Percentiles rank a stretch among this genome's conserved stretches.
Conservation (phyloP, 2,329 filamentous ascomycete genomes). For the Stylonectria norvegica region DNA sequence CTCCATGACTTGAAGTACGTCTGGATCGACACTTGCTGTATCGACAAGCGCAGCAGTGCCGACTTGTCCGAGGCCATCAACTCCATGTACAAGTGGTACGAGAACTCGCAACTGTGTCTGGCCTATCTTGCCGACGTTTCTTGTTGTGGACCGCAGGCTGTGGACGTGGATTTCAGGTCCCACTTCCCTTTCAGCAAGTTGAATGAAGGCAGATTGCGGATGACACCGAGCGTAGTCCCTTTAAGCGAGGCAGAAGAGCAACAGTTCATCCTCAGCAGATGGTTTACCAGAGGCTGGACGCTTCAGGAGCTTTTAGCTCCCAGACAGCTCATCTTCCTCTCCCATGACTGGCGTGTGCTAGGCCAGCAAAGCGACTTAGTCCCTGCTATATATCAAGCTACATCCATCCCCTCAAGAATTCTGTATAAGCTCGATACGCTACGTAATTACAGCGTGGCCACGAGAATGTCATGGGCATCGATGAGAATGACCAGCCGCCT, state of each 20-base stretch:
- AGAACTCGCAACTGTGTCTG: background rate
- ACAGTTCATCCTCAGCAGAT: too few relatives aligned
- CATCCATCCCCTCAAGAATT: background rate
- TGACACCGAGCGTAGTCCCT: too few relatives aligned
- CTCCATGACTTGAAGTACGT: constrained; percentile 4
- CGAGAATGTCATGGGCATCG: background rate
- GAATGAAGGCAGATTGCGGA: too few relatives aligned
- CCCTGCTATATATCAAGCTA: background rate
- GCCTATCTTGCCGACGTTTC: background rate
- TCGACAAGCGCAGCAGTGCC: background rate
- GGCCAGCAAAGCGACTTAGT: background rate
- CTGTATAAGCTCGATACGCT: background rate
- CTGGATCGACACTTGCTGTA: background rate
- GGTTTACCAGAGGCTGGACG: too few relatives aligned
- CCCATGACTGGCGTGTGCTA: background rate
- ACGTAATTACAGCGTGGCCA: background rate
- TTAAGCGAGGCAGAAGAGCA: too few relatives aligned
- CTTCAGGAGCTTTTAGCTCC: background rate
- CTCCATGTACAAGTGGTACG: background rate
- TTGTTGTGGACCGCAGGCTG: too few relatives aligned
- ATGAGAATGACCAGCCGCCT: background rate
- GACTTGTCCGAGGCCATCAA: background rate
- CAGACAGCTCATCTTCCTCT: background rate
- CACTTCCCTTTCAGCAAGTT: too few relatives aligned
- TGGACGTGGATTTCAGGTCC: too few relatives aligned